phyloP scores from a whole-genome alignment of 768 basidiomycete genomes.

The Phaeotremella fagi region DNA sequence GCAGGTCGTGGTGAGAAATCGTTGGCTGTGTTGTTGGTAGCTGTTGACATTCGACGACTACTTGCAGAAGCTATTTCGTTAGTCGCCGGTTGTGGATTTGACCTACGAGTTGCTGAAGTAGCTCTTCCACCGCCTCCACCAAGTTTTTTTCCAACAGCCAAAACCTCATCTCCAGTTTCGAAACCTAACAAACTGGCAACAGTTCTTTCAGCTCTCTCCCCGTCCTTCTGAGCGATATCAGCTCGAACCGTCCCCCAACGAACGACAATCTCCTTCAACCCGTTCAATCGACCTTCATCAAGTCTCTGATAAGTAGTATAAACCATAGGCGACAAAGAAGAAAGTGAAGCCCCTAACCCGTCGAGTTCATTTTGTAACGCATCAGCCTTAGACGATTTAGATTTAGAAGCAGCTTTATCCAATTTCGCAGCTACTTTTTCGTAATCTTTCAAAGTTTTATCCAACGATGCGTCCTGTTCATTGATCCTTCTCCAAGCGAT shows the following conservation, averaged over 20 bases:
- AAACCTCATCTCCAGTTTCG: conserved; percentile 45
- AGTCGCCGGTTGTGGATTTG: background rate
- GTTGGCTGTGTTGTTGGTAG: conserved; percentile 9
- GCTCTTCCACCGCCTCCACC: conserved; percentile 21
- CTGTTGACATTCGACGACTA: conserved; percentile 22
- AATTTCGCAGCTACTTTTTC: conserved; percentile 43
- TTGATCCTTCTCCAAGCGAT: conserved; percentile 28
- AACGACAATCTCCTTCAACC: conserved; percentile 45
- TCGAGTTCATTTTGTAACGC: conserved; percentile 34
- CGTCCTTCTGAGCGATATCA: conserved; percentile 39
- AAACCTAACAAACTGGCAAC: conserved; percentile 39
- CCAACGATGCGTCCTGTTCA: conserved; percentile 40
- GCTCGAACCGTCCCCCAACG: conserved; percentile 45
- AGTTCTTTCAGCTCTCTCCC: conserved; percentile 40
- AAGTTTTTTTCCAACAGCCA: conserved; percentile 29
- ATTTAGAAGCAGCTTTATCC: conserved; percentile 40
- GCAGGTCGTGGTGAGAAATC: conserved; percentile 37
- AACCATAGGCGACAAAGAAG: conserved; percentile 41
- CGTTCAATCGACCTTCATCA: conserved; percentile 38
- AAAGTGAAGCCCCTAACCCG: conserved; percentile 27
- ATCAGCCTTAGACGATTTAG: conserved; percentile 39
- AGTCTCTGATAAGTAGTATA: conserved; percentile 43
- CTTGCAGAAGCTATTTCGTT: conserved; percentile 13
- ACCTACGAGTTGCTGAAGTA: conserved; percentile 30
- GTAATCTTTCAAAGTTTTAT: conserved; percentile 46